Base-by-base conservation (phyloP, 805 yeast species). In the Cyberlindnera xylosilytica region DNA sequence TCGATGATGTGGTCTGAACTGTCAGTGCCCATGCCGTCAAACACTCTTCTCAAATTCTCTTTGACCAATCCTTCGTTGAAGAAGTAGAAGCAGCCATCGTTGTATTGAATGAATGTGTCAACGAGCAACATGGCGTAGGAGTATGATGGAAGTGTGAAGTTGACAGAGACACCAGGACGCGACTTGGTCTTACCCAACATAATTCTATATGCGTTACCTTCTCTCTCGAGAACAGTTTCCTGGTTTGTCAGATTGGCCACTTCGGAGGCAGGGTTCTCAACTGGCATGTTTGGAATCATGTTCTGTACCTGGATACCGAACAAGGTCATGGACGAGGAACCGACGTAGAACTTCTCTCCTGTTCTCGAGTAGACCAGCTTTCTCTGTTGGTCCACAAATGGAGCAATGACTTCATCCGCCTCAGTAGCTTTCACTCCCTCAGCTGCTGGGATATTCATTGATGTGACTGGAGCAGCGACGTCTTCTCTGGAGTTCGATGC, bases 71-170 rank as follows among this genome's bases (percentile, higher is more conserved):
- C 95, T 60, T 85, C 95, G 57, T 85, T 85, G 66, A 85, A 85
- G 55, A 85, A 85, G 63, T 85, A 85, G 59, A 85, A 85, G 53
- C 95, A 85, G 1, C 90, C 93, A 61, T 84, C 93, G 53, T 85
- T 85, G 60, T 83, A 85, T 39, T 83, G 81, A 40, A 85, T 75
- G 51, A 85, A 85, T 0, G 87, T 81, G 56, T 85, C 91, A 11
- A 85, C 85, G 37, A 85, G 63, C 12, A 83, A 60, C 75, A 82
- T 75, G 6, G 91, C 89, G 59, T 84, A 83, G 3, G 87, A 77
- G 50, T 83, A 84, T 12, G 87, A 79, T 1, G 95, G 95, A 15
- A 85, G 65, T 0, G 87, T 75, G 56, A 83, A 83, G 53, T 82
- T 81, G 19, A 83, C 86, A 18, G 83, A 73, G 6, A 81, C 69